These are phyloP conservation scores for Macrocystidia cucumis DNA, from an alignment of 1,284 basidiomycete species.

Conservation along the genomic window DNA sequence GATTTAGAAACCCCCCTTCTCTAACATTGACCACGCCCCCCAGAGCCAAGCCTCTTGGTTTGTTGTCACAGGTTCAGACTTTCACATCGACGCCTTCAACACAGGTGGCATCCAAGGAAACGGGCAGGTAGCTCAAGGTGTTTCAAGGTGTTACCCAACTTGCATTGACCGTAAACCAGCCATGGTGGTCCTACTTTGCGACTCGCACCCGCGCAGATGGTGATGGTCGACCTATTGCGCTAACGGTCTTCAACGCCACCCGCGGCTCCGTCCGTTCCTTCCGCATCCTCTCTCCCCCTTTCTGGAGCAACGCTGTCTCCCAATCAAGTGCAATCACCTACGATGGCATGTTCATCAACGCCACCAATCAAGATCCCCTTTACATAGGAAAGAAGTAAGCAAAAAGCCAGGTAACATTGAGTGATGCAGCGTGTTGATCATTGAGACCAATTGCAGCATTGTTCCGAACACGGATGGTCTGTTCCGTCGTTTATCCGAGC, in stretches of 20 bases:
- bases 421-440: background rate
- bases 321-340: constrained; percentile 48
- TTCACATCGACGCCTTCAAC: constrained; percentile 50
- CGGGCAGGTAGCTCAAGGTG: constrained; percentile 31
- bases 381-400: constrained; percentile 41
- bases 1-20: background rate
- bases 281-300: constrained; percentile 50
- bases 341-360: constrained; percentile 56
- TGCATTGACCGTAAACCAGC: constrained; percentile 11
- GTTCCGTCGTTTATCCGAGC: background rate
- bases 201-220: constrained; percentile 37
- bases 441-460: constrained; percentile 26
- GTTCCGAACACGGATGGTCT: constrained; percentile 60
- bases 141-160: background rate
- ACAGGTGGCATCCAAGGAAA: constrained; percentile 61
- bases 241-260: constrained; percentile 45
- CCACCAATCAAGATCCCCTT: constrained; percentile 46
- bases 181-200: constrained; percentile 27
- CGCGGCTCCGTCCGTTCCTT: constrained; percentile 43
- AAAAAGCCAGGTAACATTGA: background rate
- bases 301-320: constrained; percentile 58
- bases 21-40: no score
- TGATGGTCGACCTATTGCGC: constrained; percentile 53
- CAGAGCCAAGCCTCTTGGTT: constrained; percentile 62
- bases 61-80: constrained; percentile 52